Conservation (phyloP, 176 grass and related monocot genomes). For the Zoysia japonica region DNA sequence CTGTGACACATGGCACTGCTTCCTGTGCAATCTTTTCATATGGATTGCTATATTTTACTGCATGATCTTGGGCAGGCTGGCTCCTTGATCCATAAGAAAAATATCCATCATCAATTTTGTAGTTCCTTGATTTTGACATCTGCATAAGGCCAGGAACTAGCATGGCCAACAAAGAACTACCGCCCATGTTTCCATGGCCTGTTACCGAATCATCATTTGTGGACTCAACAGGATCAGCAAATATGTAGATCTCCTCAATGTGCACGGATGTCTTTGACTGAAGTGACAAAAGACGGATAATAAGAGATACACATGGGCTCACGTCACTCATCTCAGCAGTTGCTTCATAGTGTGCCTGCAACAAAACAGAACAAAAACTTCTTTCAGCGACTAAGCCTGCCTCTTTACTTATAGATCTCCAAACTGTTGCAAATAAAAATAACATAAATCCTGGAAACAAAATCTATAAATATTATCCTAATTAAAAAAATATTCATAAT, state of each 20-base stretch:
- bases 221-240: conserved; percentile 66
- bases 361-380: conserved; percentile 34
- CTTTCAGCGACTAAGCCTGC: not conserved
- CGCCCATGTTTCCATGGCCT: conserved; percentile 46
- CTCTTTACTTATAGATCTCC: not conserved
- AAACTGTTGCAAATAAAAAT: not conserved
- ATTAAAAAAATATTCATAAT: not conserved
- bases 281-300: conserved; percentile 80
- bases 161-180: conserved; percentile 82
- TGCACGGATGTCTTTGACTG: conserved; percentile 77
- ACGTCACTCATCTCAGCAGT: conserved; percentile 92
- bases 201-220: conserved; percentile 41
- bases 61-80: conserved; percentile 20
- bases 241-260: conserved; percentile 91
- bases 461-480: not conserved
- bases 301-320: conserved; percentile 69
- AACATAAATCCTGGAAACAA: not conserved
- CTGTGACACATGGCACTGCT: conserved; percentile 13
- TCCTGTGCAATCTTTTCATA: conserved; percentile 14
- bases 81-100: conserved; percentile 40
- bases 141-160: conserved; percentile 78
- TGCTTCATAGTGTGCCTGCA: conserved; percentile 86
- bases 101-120: conserved; percentile 56
- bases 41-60: conserved; percentile 21
- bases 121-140: conserved; percentile 65